Percentiles rank a stretch among this genome's conserved stretches.
These are phyloP conservation scores for Prunus yedoensis DNA, from an alignment of 331 rosid genomes.

Conservation along the genomic window DNA sequence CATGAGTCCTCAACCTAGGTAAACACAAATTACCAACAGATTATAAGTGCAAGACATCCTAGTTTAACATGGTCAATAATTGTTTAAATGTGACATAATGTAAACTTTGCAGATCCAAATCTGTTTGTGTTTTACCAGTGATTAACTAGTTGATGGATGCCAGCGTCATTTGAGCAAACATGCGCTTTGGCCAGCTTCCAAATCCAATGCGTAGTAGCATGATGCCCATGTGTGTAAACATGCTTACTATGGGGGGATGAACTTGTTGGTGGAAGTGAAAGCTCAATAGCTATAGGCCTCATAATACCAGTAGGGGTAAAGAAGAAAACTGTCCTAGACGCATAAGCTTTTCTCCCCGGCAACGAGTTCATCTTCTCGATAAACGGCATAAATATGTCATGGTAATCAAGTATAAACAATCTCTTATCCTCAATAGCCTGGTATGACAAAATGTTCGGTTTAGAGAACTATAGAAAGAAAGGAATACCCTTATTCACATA, in stretches of 20 bases:
- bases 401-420: slow-evolving; percentile 79
- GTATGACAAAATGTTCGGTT: slow-evolving; percentile 17
- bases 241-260: slow-evolving; percentile 45
- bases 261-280: slow-evolving; percentile 67
- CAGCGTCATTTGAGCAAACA: slow-evolving; percentile 86
- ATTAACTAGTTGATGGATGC: slow-evolving; percentile 90
- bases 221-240: slow-evolving; percentile 82
- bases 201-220: slow-evolving; percentile 80
- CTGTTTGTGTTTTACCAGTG: slow-evolving; percentile 61
- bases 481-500: not conserved
- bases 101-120: slow-evolving; percentile 1
- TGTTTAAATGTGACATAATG: not conserved
- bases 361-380: slow-evolving; percentile 75
- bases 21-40: slow-evolving; percentile 18
- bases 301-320: slow-evolving; percentile 39
- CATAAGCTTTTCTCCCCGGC: slow-evolving; percentile 79
- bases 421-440: slow-evolving; percentile 88
- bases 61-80: not conserved
- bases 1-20: slow-evolving; percentile 97
- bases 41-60: not conserved
- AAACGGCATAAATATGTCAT: slow-evolving; percentile 80
- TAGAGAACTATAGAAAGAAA: not conserved
- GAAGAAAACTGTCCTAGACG: slow-evolving; percentile 81
- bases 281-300: slow-evolving; percentile 82
- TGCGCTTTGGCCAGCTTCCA: slow-evolving; percentile 99